Evolutionary conservation across 1,284 basidiomycete species (phyloP).

Genomic region (Cryptococcus sp.): DNA sequence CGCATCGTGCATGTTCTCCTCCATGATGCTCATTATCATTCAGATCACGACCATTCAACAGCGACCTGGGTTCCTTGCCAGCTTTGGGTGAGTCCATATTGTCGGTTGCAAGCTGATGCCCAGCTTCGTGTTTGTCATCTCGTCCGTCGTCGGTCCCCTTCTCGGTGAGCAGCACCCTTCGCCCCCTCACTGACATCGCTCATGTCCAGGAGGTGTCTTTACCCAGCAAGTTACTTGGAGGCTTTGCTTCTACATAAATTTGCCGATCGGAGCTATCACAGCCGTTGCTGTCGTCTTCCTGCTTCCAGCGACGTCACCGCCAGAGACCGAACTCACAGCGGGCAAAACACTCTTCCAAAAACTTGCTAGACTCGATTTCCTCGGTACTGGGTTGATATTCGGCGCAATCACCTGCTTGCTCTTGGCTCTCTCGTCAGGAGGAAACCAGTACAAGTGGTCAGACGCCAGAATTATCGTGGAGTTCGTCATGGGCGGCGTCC

Average conservation of each 20-base stretch:
- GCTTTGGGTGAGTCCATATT: slow-evolving; percentile 12
- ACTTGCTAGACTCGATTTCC: slow-evolving; percentile 44
- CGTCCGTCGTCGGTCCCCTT: slow-evolving; percentile 42
- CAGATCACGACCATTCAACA: slow-evolving; percentile 45
- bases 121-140: slow-evolving; percentile 45
- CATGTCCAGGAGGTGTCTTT: slow-evolving; percentile 5
- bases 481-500: slow-evolving; percentile 4
- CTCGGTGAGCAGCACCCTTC: slow-evolving; percentile 50
- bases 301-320: slow-evolving; percentile 48
- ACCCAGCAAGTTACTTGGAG: background rate
- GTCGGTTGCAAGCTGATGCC: background rate
- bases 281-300: slow-evolving; percentile 46
- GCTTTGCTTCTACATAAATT: slow-evolving; percentile 51
- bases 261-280: slow-evolving; percentile 46
- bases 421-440: background rate
- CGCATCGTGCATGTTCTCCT: background rate
- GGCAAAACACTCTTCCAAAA: slow-evolving; percentile 21
- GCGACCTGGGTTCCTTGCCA: slow-evolving; percentile 45
- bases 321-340: slow-evolving; percentile 55
- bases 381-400: slow-evolving; percentile 34
- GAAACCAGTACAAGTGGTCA: slow-evolving; percentile 2
- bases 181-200: slow-evolving; percentile 23
- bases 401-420: slow-evolving; percentile 2
- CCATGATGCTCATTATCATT: slow-evolving; percentile 22
- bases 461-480: slow-evolving; percentile 4